Base-by-base conservation (phyloP, 2,329 filamentous ascomycete species). In the Botrytis deweyae region DNA sequence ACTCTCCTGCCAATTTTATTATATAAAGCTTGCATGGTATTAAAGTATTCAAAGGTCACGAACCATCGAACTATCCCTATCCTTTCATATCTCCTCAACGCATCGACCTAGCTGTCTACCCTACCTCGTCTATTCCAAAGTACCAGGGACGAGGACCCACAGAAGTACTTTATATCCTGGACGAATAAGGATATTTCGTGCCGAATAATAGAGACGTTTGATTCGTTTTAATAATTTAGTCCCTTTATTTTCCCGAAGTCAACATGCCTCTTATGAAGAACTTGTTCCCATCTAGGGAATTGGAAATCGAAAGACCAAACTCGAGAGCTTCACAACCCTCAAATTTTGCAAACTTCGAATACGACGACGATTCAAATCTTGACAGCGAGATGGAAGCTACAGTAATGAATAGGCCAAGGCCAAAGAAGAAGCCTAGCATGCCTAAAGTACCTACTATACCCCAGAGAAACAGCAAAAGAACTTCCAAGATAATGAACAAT, bases 371-470 rank as follows among this genome's bases (percentile, higher is more conserved):
- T 65, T 76, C 79, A 65, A 74, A 67, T 40, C 36, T 78, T 49
- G 77, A 78, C 33, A 78, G 76, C 64, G 77, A 80, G 67, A 80
- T 81, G 78, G 80, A 81, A 59, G 76, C 76, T 61, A 78, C 79
- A 25, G 74, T 77, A 8, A n/a, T 80, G 16, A 73, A 77, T 42
- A 74, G 74, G 46, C 64, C 76, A 7, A 72, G 76, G 49, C 76
- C 76, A 36, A 78, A 76, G 71, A 78, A 79, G 75, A 66, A 71
- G 40, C 46, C 71, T 20, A 77, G 74, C 62, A 65, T 76, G 36
- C 77, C 80, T 33, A 67, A 73, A 40, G n/a, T 36, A 42, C 79
- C 80, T 38, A 62, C 74, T 49, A 59, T 81, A 25, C 78, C 80
- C 33, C 74, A 71, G 46, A 70, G 77, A 46, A 80, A 76, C 52